These are phyloP conservation scores for Colletotrichum sp. DNA, from an alignment of 2,329 filamentous ascomycete species.

Conservation along the genomic window DNA sequence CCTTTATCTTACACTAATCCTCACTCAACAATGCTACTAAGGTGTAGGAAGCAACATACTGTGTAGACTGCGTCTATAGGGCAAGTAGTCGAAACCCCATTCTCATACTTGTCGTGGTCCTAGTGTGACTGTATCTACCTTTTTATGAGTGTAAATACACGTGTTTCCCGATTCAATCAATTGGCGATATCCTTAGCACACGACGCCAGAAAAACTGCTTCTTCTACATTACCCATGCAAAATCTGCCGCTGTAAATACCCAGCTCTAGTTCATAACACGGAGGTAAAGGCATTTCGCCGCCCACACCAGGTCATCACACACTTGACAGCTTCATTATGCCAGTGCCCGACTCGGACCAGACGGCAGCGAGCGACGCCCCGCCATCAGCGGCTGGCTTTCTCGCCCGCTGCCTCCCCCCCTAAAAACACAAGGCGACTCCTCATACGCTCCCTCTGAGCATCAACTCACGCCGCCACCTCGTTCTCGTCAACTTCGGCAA, in stretches of 20 bases:
- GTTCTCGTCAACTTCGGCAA: constrained; percentile 57
- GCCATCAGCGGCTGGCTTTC: neutral
- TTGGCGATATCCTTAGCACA: constrained; percentile 14
- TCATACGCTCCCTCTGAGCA: neutral
- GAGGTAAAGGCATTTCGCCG: neutral
- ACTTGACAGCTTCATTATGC: constrained; percentile 8
- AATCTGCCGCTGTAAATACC: neutral
- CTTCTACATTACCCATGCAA: constrained; percentile 19
- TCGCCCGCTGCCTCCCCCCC: neutral
- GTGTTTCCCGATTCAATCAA: neutral
- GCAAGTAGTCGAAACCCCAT: neutral
- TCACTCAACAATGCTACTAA: neutral
- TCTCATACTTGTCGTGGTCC: neutral
- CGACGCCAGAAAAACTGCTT: constrained; percentile 8
- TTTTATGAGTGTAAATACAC: neutral
- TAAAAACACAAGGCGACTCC: neutral
- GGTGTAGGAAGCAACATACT: neutral
- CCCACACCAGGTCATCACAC: neutral
- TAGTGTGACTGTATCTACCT: neutral
- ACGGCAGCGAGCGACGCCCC: neutral
- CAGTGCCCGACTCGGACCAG: neutral
- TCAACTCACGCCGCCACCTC: constrained; percentile 23
- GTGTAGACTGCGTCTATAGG: neutral
- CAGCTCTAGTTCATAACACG: neutral
- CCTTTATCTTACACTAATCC: neutral